Evolutionary conservation across 495 filamentous ascomycete genomes (phyloP), one percentile per base, ranked within the genome.

Genomic region (Hamigera avellanea): DNA sequence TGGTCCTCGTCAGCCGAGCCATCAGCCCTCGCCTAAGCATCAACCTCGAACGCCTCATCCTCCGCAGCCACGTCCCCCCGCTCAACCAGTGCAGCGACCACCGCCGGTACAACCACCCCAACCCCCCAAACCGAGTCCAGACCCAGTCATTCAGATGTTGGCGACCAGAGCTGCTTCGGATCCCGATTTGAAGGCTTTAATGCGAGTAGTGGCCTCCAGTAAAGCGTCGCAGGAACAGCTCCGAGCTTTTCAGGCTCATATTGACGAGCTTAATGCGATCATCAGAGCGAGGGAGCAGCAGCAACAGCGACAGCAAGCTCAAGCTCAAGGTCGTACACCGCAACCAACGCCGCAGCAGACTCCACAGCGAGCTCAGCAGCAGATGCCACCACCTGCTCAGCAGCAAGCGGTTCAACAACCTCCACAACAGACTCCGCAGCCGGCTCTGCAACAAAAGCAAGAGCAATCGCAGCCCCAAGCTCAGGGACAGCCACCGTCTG

Each of bases 101-200:
- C 53, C 57, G 4, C 48, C 57, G 8, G 39, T 48, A 23, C 47
- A 59, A 9, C 30, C 56, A 2, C 50, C 57, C 6, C 61, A 67
- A 37, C 56, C 66, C 25, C 44, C 67, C 1, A 66, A 72, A 42
- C 61, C 66, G 2, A 76, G 76, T 27, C 75, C 83, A 2, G 93
- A 99, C 54, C 93, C 93, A 2, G 93, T 99, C 28, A 99, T 99
- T 39, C 83, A 93, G 37, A 86, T 86, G 54, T 62, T 99, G 28
- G 93, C 93, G 2, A 84, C 85, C 42, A 74, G 76, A 46, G 93
- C 93, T 12, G 82, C 83, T 1, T 77, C 81, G 13, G 83, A 99
- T 52, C 78, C 82, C 2, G 73, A 86, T 32, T 67, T 99, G n/a
- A 88, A 95, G 47, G 77, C 79, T n/a, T 69, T 99, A 8, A 99